phyloP scores from a whole-genome alignment of 1,139 yeast species.

The Scheffersomyces titani region DNA sequence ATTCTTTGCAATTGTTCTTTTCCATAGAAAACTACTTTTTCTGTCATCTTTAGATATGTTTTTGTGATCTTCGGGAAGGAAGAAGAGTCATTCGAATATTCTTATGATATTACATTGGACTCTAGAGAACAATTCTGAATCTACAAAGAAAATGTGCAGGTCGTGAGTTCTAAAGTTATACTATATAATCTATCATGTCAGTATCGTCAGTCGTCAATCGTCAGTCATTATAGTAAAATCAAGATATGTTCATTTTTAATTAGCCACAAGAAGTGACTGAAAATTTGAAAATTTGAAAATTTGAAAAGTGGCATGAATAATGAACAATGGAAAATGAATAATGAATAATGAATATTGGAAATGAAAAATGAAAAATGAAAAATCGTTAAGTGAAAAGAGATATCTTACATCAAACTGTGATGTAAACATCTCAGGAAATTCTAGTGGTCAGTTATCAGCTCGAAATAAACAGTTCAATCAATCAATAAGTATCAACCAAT shows the following conservation, averaged over 20 bases:
- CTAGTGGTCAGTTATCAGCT: neutral
- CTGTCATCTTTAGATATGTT: neutral
- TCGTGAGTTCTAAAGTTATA: neutral
- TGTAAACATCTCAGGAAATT: neutral
- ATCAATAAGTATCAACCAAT: neutral
- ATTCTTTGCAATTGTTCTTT: constrained; percentile 18
- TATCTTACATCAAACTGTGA: neutral
- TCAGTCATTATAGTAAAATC: neutral
- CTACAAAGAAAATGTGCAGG: neutral
- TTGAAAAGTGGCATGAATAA: neutral
- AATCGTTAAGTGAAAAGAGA: neutral
- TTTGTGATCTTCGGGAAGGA: neutral
- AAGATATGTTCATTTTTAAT: neutral
- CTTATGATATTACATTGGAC: neutral
- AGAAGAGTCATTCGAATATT: neutral
- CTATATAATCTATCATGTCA: neutral
- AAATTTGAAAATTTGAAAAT: neutral
- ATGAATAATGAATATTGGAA: too few species aligned
- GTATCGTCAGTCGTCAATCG: neutral
- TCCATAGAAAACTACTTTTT: constrained; percentile 14
- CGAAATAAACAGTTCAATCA: neutral
- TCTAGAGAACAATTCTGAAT: too few species aligned
- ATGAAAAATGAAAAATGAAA: neutral
- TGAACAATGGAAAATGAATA: neutral
- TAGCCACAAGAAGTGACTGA: neutral